A percentile compares a stretch with the other conserved stretches of the same genome.
Evolutionary conservation across 2,329 filamentous ascomycete species (phyloP).

Genomic region (Colletotrichum limetticola): DNA sequence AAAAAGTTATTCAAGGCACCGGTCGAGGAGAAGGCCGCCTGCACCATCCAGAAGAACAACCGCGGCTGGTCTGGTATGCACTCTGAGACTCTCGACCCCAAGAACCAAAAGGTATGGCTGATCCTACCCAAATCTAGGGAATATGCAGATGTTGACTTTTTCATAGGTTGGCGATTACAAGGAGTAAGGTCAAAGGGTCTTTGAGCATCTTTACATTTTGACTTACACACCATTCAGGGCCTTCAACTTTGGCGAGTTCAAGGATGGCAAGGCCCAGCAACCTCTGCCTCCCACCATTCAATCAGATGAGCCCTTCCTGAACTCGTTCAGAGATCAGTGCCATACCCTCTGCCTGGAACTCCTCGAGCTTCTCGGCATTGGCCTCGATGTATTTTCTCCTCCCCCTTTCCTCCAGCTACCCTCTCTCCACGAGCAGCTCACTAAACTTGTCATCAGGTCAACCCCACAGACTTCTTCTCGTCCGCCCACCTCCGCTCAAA

Average conservation of each 20-base stretch:
- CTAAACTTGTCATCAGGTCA: conserved; percentile 45
- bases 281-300: conserved; percentile 76
- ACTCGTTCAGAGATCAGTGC: conserved; percentile 76
- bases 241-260: conserved; percentile 90
- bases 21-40: conserved; percentile 76
- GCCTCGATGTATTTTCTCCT: conserved; percentile 68
- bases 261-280: conserved; percentile 76
- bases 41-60: conserved; percentile 83
- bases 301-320: conserved; percentile 69
- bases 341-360: conserved; percentile 78
- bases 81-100: conserved; percentile 86
- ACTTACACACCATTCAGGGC: conserved; percentile 63
- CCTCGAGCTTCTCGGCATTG: conserved; percentile 80
- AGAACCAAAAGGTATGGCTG: conserved; percentile 75
- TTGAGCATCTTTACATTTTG: not conserved
- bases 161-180: conserved; percentile 83
- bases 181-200: conserved; percentile 66
- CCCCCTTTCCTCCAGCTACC: not conserved
- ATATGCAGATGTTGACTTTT: not conserved
- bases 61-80: conserved; percentile 91
- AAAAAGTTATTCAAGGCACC: conserved; percentile 79
- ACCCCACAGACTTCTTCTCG: conserved; percentile 64
- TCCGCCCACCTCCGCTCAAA: conserved; percentile 57
- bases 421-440: conserved; percentile 1
- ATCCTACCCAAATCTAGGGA: not conserved